Conservation (phyloP, 257 asterid species). For the Solanum corneliomulleri region DNA sequence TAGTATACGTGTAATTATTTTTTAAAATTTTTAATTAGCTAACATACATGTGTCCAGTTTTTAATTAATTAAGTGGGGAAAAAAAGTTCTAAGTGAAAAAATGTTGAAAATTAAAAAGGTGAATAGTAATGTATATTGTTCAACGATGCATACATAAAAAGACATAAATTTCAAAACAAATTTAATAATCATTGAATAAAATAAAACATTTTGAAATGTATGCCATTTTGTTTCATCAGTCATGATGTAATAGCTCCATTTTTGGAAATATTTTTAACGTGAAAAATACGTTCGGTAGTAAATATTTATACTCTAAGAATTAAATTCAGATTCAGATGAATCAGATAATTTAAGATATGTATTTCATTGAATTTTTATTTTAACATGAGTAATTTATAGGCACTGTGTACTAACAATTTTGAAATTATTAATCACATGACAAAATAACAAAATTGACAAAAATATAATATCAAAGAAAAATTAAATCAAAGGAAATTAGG, state of each 20-base stretch:
- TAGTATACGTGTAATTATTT: no score
- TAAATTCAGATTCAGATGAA: no score
- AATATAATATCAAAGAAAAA: no score
- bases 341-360: fast-evolving
- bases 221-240: not conserved
- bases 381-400: no score
- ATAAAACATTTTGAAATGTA: not conserved
- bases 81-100: not conserved
- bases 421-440: no score
- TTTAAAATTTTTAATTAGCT: no score
- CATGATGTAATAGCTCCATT: not conserved
- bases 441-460: no score
- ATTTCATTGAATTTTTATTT: no score
- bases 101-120: not conserved
- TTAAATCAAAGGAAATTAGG: no score
- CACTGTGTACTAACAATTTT: no score
- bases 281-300: not conserved
- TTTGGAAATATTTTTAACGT: not conserved
- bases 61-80: not conserved
- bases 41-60: not conserved
- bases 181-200: not conserved
- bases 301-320: not conserved
- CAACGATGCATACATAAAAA: not conserved
- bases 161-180: not conserved
- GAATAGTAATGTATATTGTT: not conserved